phyloP scores from a whole-genome alignment of 169 alveolate species.

The Eimeria brunetti region DNA sequence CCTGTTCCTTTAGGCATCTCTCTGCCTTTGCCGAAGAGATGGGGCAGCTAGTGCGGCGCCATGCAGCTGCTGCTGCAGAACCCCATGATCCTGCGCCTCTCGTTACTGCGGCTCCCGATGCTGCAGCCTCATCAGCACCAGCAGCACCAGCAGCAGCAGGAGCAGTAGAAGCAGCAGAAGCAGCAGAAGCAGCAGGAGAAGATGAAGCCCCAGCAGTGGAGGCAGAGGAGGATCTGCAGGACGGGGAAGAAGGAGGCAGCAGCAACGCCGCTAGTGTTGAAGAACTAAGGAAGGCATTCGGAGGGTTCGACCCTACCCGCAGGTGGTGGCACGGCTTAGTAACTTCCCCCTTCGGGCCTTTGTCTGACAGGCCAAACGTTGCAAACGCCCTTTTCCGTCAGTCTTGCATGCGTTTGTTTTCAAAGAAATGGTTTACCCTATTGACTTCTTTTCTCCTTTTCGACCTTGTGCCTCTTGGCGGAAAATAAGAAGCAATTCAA shows the following conservation, averaged over 20 bases:
- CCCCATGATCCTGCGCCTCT: not conserved
- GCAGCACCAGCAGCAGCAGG: not conserved
- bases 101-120: not conserved
- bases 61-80: not conserved
- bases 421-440: not conserved
- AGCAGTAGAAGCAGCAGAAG: not conserved
- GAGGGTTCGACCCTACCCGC: not conserved
- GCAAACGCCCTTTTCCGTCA: slow-evolving; percentile 31
- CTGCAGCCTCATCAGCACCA: not conserved
- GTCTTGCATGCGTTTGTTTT: not conserved
- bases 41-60: not conserved
- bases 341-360: not conserved
- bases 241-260: not conserved
- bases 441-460: not conserved
- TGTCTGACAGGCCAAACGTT: not conserved
- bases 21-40: slow-evolving; percentile 26
- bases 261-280: not conserved
- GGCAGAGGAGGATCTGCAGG: not conserved
- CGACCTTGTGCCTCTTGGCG: not conserved
- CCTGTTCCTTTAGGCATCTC: slow-evolving; percentile 2
- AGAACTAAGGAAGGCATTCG: not conserved
- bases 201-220: not conserved
- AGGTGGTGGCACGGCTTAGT: slow-evolving; percentile 43
- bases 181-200: not conserved
- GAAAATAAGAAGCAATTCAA: not conserved